Conservation (phyloP, 768 basidiomycete genomes). For the Russula brevipes region DNA sequence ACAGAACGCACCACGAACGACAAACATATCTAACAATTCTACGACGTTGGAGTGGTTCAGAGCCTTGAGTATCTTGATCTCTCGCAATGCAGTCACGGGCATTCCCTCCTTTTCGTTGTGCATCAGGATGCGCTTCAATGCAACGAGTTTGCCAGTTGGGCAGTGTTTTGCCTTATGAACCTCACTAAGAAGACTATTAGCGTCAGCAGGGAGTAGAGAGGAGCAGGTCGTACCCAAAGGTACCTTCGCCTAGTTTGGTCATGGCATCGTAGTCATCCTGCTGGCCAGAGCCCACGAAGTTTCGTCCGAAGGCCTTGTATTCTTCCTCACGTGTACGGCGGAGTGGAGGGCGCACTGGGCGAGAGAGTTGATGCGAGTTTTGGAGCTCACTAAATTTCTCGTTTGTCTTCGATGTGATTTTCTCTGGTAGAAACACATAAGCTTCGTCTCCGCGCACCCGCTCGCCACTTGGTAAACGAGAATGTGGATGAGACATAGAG, state of each 20-base stretch:
- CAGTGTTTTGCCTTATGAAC: conserved; percentile 83
- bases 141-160: conserved; percentile 58
- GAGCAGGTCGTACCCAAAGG: conserved; percentile 60
- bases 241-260: conserved; percentile 92
- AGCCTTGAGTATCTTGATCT: conserved; percentile 94
- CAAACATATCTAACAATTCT: conserved; percentile 88
- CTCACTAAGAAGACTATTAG: conserved; percentile 47
- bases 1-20: conserved; percentile 61
- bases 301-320: conserved; percentile 57
- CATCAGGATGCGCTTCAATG: conserved; percentile 92
- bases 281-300: conserved; percentile 63
- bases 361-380: conserved; percentile 24
- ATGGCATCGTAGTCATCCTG: conserved; percentile 75
- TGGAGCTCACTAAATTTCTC: conserved; percentile 5
- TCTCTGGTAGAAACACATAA: neutral
- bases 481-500: conserved; percentile 4
- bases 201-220: neutral
- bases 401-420: neutral
- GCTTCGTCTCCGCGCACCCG: neutral
- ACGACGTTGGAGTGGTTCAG: conserved; percentile 84
- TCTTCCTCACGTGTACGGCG: conserved; percentile 61
- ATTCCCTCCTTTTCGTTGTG: conserved; percentile 97
- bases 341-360: conserved; percentile 38
- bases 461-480: conserved; percentile 2
- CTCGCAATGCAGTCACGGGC: conserved; percentile 92